Base-by-base conservation (phyloP, 2,329 filamentous ascomycete genomes). In the Colletotrichum sp. region DNA sequence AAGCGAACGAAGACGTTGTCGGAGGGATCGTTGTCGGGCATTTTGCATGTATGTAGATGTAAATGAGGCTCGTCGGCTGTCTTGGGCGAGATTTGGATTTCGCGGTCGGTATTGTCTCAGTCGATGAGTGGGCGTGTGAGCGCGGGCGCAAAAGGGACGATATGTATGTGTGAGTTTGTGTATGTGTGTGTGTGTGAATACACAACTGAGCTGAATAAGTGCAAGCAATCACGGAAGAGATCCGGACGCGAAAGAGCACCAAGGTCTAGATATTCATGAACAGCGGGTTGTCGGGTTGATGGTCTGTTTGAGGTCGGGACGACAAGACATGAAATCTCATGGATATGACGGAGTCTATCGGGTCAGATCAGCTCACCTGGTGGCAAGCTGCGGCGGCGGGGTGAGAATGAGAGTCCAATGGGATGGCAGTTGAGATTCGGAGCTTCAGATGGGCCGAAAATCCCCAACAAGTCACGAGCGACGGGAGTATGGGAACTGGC, bases 1-100 rank as follows among this genome's bases (percentile, higher is more conserved):
- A 85, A 86, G 72, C 83, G 83, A 52, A 87, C 78, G 77, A 87
- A 87, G n/a, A 81, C 80, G 70, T 86, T 86, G 66, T 75, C 76
- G 18, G 72, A 67, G 34, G 75, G 48, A 30, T 73, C 67, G 72
- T 73, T 71, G 30, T 48, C 68, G 13, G 77, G 52, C 77, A 78
- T 78, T 38, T 34, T 71, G 68, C 26, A 34, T 24, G 28, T 16
- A 13, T 71, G 34, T 48, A n/a, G 12, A n/a, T 52, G 24, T 72
- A 43, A 38, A 43, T 67, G n/a, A 32, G 30, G 28, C 18, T 67
- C 38, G 64, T n/a, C 26, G 28, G 32, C 16, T 63, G 71, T 69
- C 18, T 67, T 24, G 52, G 55, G n/a, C 26, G 48, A 15, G 43
- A 38, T 16, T 32, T 12, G 67, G 38, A 26, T 30, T 18, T 32